Conservation (phyloP, 164 flowering plant genomes). For the Stephania yunnanensis region DNA sequence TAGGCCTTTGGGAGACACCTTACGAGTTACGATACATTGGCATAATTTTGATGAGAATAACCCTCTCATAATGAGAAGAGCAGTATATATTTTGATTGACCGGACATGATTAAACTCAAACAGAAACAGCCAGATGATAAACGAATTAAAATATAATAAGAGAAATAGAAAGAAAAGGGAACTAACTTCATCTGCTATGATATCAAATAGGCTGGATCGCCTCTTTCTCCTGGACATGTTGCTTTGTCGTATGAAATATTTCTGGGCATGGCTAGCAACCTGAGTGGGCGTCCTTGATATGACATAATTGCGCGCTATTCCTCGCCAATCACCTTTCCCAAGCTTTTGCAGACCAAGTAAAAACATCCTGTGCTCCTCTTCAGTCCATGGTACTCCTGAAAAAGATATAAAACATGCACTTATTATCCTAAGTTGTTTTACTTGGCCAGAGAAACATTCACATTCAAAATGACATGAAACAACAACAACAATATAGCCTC, state of each 20-base stretch:
- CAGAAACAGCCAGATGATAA: not conserved
- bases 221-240: constrained; percentile 74
- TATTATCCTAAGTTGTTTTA: not conserved
- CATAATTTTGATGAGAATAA: not conserved
- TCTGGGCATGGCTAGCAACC: constrained; percentile 94
- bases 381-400: constrained; percentile 86
- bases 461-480: not conserved
- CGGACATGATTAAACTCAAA: not conserved
- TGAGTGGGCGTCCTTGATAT: constrained; percentile 83
- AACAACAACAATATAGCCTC: no score
- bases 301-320: constrained; percentile 82
- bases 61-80: no score
- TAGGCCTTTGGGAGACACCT: not conserved
- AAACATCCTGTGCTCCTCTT: constrained; percentile 91
- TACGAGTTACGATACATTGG: not conserved
- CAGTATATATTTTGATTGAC: no score
- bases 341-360: constrained; percentile 81
- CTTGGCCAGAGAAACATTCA: not conserved
- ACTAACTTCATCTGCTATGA: constrained; percentile 73
- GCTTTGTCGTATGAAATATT: constrained; percentile 76
- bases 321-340: constrained; percentile 97
- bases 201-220: constrained; percentile 83
- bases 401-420: constrained; percentile 4
- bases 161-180: not conserved
- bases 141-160: not conserved